phyloP scores from a whole-genome alignment of 2,329 filamentous ascomycete species.

The Meredithiella fracta region DNA sequence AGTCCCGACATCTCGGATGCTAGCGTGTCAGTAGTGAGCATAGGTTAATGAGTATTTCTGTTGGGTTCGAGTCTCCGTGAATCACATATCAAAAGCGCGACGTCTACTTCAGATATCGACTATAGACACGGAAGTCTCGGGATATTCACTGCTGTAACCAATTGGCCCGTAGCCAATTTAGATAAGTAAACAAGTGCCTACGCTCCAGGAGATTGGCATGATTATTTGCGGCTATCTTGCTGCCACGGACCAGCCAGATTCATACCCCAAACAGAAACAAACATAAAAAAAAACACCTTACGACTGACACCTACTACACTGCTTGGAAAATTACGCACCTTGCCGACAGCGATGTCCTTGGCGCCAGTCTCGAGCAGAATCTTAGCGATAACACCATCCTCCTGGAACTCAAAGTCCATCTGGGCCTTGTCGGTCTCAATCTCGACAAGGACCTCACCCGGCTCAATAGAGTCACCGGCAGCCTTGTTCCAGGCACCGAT shows the following conservation, averaged over 20 bases:
- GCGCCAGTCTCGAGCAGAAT: slow-evolving; percentile 80
- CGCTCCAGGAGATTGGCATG: neutral
- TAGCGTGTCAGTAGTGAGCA: too few relatives aligned
- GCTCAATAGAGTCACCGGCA: slow-evolving; percentile 67
- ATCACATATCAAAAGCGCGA: too few relatives aligned
- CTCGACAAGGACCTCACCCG: slow-evolving; percentile 91
- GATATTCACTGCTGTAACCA: neutral
- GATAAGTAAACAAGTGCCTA: neutral
- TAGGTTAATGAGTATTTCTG: too few relatives aligned
- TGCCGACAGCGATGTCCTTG: slow-evolving; percentile 89
- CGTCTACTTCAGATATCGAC: too few relatives aligned
- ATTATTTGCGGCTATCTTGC: neutral
- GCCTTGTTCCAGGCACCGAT: slow-evolving; percentile 98
- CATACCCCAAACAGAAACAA: neutral
- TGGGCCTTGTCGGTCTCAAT: slow-evolving; percentile 99
- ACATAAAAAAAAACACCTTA: neutral
- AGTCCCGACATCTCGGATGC: neutral
- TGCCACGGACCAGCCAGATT: neutral
- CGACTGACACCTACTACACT: neutral
- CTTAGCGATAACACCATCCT: slow-evolving; percentile 91
- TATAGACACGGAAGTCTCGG: too few relatives aligned
- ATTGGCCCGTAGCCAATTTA: neutral
- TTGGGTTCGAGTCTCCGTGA: too few relatives aligned
- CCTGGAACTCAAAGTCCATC: slow-evolving; percentile 99
- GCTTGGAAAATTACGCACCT: slow-evolving; percentile 38